Conservation (phyloP, 2,329 filamentous ascomycete species). For the Chrysoporthe deuterocubensis region DNA sequence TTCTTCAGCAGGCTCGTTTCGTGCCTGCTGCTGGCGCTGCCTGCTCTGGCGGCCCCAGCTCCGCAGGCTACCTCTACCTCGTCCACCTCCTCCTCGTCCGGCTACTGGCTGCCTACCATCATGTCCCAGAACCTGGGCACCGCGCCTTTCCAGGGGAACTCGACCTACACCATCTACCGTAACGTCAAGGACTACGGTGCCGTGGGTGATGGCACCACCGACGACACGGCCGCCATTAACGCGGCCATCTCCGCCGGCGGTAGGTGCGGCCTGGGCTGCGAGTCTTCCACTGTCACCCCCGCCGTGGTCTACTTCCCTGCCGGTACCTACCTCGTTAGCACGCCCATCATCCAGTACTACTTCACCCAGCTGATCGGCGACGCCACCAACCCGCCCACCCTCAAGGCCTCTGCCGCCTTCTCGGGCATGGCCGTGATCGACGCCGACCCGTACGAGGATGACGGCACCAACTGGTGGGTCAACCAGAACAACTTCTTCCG, state of each 20-base stretch:
- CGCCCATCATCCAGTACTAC: slow-evolving; percentile 82
- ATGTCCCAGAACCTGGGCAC: slow-evolving; percentile 64
- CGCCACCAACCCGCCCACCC: slow-evolving; percentile 68
- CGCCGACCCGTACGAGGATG: slow-evolving; percentile 76
- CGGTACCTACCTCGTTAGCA: slow-evolving; percentile 82
- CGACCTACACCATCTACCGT: slow-evolving; percentile 72
- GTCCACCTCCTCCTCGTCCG: slow-evolving; percentile 28
- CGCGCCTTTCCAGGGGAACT: slow-evolving; percentile 62
- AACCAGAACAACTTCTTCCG: slow-evolving; percentile 88
- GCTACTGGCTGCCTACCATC: slow-evolving; percentile 76
- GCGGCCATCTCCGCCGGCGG: slow-evolving; percentile 74
- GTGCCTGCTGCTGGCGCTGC: slow-evolving; percentile 27
- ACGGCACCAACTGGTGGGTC: slow-evolving; percentile 74
- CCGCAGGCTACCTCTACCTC: slow-evolving; percentile 13
- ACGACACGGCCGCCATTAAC: slow-evolving; percentile 92
- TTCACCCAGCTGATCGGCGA: slow-evolving; percentile 94
- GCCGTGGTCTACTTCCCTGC: slow-evolving; percentile 91
- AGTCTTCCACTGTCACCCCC: slow-evolving; percentile 81
- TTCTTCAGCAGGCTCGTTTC: slow-evolving; percentile 28
- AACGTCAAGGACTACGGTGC: slow-evolving; percentile 80
- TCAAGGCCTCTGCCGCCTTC: slow-evolving; percentile 77
- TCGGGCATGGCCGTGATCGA: slow-evolving; percentile 88
- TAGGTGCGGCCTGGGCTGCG: slow-evolving; percentile 80
- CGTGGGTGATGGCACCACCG: slow-evolving; percentile 68
- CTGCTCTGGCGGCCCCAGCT: slow-evolving; percentile 27